Conservation (phyloP, 1,139 yeast species). For the Pneumocystis carinii region DNA sequence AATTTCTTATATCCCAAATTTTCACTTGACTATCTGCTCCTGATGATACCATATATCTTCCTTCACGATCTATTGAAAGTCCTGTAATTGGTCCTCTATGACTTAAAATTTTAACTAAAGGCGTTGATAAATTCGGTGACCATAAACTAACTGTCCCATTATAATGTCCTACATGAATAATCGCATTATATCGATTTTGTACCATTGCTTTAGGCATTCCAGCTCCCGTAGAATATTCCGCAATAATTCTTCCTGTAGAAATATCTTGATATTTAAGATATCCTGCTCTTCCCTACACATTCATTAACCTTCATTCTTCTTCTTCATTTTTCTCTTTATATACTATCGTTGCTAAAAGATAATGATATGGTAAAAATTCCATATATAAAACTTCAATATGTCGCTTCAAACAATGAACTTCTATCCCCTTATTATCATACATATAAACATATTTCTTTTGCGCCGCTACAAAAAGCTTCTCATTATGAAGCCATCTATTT, state of each 20-base stretch:
- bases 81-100: conserved; percentile 80
- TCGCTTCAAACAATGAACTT: conserved; percentile 78
- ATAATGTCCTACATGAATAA: conserved; percentile 82
- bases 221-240: conserved; percentile 69
- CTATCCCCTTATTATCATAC: conserved; percentile 81
- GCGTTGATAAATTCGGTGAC: conserved; percentile 82
- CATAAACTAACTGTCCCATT: conserved; percentile 88
- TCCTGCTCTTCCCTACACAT: conserved; percentile 40
- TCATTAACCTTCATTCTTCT: conserved; percentile 22
- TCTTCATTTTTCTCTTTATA: conserved; percentile 28
- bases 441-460: conserved; percentile 89
- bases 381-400: conserved; percentile 73
- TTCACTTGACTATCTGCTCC: conserved; percentile 77
- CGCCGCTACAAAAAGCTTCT: conserved; percentile 90
- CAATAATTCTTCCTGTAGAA: conserved; percentile 73
- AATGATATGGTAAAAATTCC: conserved; percentile 88
- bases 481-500: conserved; percentile 55
- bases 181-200: conserved; percentile 92
- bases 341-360: conserved; percentile 52
- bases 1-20: conserved; percentile 86
- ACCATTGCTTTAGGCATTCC: conserved; percentile 84
- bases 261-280: conserved; percentile 86
- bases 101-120: conserved; percentile 67
- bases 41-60: conserved; percentile 84
- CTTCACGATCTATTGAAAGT: conserved; percentile 78